Evolutionary conservation across 1,284 basidiomycete genomes (phyloP).

Genomic region (Trametes pubescens): DNA sequence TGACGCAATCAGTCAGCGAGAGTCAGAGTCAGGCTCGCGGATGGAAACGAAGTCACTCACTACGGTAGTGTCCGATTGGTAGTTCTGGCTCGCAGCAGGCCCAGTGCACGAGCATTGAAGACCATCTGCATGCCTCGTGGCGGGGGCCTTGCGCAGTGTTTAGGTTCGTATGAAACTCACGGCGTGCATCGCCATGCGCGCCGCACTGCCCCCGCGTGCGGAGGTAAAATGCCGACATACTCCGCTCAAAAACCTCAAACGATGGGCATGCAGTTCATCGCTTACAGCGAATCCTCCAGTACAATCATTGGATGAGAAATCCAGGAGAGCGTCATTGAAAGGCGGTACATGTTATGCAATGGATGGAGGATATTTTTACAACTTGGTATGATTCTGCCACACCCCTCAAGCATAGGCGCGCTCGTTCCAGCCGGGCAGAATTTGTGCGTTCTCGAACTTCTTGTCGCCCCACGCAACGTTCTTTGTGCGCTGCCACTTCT

Average conservation of each 20-base stretch:
- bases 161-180: neutral
- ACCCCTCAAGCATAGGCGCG: conserved; percentile 42
- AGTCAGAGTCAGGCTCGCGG: too few relatives aligned
- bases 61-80: too few relatives aligned
- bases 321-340: too few relatives aligned
- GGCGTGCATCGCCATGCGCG: neutral
- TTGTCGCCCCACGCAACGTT: conserved; percentile 41
- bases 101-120: too few relatives aligned
- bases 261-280: too few relatives aligned
- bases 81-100: too few relatives aligned
- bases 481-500: conserved; percentile 56
- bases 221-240: neutral
- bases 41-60: too few relatives aligned
- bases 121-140: too few relatives aligned
- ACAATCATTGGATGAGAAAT: too few relatives aligned
- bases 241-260: neutral
- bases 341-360: neutral
- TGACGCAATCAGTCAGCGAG: too few relatives aligned
- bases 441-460: conserved; percentile 47
- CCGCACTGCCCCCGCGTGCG: neutral
- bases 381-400: neutral
- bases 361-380: conserved; percentile 1
- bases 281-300: too few relatives aligned
- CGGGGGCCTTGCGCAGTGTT: too few relatives aligned
- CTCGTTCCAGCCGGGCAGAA: conserved; percentile 53